phyloP scores from a whole-genome alignment of 1,284 basidiomycete genomes.

The Omphalotus olearius region DNA sequence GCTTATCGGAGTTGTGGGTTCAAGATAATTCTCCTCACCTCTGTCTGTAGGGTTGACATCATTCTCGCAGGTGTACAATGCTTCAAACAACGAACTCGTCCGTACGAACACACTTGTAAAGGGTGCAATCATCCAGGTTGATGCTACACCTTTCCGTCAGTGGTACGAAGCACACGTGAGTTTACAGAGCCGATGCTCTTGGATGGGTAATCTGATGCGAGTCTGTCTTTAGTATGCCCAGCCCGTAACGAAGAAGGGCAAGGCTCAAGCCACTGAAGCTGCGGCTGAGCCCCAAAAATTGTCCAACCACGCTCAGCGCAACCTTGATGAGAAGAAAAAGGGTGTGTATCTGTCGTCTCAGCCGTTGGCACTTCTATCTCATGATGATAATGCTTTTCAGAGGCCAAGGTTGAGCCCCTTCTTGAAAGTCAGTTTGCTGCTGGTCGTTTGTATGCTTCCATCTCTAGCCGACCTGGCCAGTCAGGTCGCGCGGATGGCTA shows the following conservation, averaged over 20 bases:
- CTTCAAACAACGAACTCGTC: constrained; percentile 98
- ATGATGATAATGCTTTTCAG: constrained; percentile 30
- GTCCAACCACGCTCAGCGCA: constrained; percentile 86
- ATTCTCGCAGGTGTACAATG: constrained; percentile 80
- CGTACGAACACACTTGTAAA: constrained; percentile 98
- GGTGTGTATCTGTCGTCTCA: constrained; percentile 34
- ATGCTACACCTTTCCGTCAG: constrained; percentile 96
- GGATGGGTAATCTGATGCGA: constrained; percentile 12
- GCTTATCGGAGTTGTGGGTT: constrained; percentile 88
- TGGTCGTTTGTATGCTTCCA: constrained; percentile 85
- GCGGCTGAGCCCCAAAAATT: constrained; percentile 70
- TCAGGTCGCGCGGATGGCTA: constrained; percentile 93
- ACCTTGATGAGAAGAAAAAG: constrained; percentile 86
- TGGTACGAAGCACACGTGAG: constrained; percentile 96
- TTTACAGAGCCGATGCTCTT: constrained; percentile 20
- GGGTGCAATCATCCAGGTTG: constrained; percentile 90
- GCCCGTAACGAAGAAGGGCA: constrained; percentile 85
- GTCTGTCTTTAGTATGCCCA: constrained; percentile 70
- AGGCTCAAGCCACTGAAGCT: constrained; percentile 35
- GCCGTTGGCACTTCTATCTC: constrained; percentile 8
- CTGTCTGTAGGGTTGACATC: constrained; percentile 2
- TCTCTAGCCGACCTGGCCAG: constrained; percentile 92
- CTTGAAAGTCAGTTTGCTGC: constrained; percentile 85
- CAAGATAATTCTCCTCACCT: neutral
- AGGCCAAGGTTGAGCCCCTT: constrained; percentile 85